Evolutionary conservation across 768 basidiomycete species (phyloP).

Genomic region (Udeniomyces megalosporus): DNA sequence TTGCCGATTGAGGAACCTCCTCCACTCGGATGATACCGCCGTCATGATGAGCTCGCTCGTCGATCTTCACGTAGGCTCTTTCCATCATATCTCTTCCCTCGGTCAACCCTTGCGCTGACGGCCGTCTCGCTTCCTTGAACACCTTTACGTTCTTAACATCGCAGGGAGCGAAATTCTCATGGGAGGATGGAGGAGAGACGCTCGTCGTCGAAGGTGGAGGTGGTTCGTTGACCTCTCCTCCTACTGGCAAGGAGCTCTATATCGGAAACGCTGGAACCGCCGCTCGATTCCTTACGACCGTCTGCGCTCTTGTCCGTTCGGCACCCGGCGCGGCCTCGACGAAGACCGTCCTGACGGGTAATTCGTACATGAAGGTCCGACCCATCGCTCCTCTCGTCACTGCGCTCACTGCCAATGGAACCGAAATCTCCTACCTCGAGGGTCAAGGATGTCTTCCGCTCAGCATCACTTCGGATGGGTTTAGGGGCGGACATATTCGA

Average conservation of each 20-base stretch:
- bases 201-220: constrained; percentile 77
- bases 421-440: constrained; percentile 60
- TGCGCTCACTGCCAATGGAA: constrained; percentile 67
- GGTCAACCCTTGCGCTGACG: no score
- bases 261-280: constrained; percentile 96
- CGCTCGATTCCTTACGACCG: constrained; percentile 89
- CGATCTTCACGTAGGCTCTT: constrained; percentile 54
- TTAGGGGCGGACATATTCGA: constrained; percentile 63
- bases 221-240: constrained; percentile 59
- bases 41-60: constrained; percentile 95
- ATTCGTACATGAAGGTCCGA: constrained; percentile 96
- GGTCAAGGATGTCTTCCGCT: constrained; percentile 72
- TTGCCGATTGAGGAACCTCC: constrained; percentile 69
- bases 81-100: neutral
- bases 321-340: constrained; percentile 18
- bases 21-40: constrained; percentile 95
- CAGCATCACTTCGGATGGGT: constrained; percentile 62
- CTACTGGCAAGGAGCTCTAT: constrained; percentile 72
- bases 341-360: constrained; percentile 76
- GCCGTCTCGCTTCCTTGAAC: neutral
- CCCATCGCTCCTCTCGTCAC: constrained; percentile 91
- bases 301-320: constrained; percentile 67
- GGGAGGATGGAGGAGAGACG: constrained; percentile 94
- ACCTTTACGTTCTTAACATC: no score
- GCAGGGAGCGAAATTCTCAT: constrained; percentile 82